Evolutionary conservation across 352 stramenopile genomes (phyloP), one percentile per base, ranked within the genome.

Genomic region (Halophytophthora batemanensis): DNA sequence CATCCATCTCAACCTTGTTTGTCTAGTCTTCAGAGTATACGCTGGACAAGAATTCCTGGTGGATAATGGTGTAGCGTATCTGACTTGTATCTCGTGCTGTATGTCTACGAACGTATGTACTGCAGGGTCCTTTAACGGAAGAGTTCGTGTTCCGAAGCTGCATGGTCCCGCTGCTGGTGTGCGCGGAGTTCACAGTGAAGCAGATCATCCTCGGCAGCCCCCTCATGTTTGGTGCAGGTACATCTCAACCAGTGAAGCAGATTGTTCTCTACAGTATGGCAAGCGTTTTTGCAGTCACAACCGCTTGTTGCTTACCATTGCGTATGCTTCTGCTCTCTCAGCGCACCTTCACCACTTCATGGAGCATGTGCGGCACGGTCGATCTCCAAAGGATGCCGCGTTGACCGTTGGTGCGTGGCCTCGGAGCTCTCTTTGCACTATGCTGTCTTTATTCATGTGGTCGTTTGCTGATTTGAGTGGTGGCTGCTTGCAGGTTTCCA

Each of bases 71-170:
- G 17, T 11, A 11, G 28, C 38, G 8, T 48, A 45, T 15, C 42
- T 60, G n/a, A 52, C 31, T 28, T 15, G 23, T 42, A 46, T 50
- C 22, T 29, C 52, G 23, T 48, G 39, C 2, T 40, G 41, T 36
- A 35, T 21, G 25, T 38, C 19, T 43, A 10, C 25, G 25, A 31
- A 31, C 8, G 4, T 4, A 31, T 8, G 25, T 31, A 31, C 56
- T 50, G 44, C 85, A 86, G 84, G 95, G 90, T 5, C 95, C 95
- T 4, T 61, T 97, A 38, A 95, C 89, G 0, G 95, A 98, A 69
- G 95, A 98, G 70, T 87, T 98, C 64, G 82, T 97, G n/a, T 98
- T 98, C 60, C 87, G 95, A 41, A 95, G 85, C 63, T 98, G 87
- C 61, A 95, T 98, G 75, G 69, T 98, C 14, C 86, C 90, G 19